Conservation (phyloP, 768 basidiomycete species). For the Hygrocybe punicea region DNA sequence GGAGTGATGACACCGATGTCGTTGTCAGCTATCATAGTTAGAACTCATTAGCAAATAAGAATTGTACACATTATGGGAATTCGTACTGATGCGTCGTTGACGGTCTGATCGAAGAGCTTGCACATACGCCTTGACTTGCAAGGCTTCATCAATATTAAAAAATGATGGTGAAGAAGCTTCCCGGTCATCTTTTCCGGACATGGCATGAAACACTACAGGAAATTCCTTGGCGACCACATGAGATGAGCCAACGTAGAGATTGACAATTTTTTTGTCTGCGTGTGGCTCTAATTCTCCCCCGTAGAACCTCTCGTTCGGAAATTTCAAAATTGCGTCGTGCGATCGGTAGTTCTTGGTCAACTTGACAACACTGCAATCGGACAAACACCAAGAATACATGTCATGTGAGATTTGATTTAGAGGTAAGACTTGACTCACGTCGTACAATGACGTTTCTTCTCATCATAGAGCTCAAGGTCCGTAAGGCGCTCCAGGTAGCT, state of each 20-base stretch:
- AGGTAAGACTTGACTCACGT: conserved; percentile 20
- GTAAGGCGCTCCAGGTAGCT: conserved; percentile 65
- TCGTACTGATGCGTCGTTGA: conserved; percentile 43
- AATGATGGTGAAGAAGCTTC: conserved; percentile 67
- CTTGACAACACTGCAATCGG: conserved; percentile 52
- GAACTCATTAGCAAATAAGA: conserved; percentile 18
- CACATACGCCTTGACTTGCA: conserved; percentile 52
- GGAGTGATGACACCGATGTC: conserved; percentile 63
- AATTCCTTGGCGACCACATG: conserved; percentile 47
- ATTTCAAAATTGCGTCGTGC: conserved; percentile 56
- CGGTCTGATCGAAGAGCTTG: conserved; percentile 35
- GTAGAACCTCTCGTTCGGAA: conserved; percentile 63
- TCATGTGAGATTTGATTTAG: conserved; percentile 8
- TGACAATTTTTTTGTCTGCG: conserved; percentile 41
- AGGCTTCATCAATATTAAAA: conserved; percentile 62
- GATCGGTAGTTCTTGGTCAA: conserved; percentile 65
- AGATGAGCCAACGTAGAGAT: conserved; percentile 37
- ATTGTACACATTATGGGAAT: neutral
- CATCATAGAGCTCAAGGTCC: conserved; percentile 43
- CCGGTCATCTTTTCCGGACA: conserved; percentile 60
- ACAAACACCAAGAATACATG: neutral
- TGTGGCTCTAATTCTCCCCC: conserved; percentile 47
- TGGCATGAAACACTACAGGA: conserved; percentile 60
- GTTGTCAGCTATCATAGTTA: conserved; percentile 35
- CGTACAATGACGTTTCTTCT: conserved; percentile 30